Conservation (phyloP, 2,329 filamentous ascomycete species). For the Cadophora sp. region DNA sequence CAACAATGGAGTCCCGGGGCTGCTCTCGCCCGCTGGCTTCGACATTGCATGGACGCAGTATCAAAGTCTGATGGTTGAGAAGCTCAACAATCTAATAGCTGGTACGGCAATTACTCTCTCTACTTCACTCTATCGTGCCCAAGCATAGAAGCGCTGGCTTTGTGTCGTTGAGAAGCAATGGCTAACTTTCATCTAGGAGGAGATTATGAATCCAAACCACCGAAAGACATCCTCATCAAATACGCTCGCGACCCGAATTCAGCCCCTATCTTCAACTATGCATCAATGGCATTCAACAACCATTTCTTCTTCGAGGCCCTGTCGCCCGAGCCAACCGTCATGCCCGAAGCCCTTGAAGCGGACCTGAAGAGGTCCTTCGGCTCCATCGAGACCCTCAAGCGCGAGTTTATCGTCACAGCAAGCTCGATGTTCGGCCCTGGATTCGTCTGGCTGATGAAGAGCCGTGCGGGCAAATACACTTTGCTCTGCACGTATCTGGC, state of each 20-base stretch:
- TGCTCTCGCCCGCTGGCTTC: constrained; percentile 75
- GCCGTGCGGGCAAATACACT: constrained; percentile 56
- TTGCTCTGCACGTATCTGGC: constrained; percentile 91
- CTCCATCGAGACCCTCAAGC: constrained; percentile 80
- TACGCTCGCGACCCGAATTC: constrained; percentile 79
- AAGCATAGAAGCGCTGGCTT: background rate
- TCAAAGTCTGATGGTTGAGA: constrained; percentile 74
- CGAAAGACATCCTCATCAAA: constrained; percentile 73
- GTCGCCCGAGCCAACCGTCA: constrained; percentile 53
- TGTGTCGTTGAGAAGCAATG: background rate
- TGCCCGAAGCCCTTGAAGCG: constrained; percentile 61
- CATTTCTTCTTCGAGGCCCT: constrained; percentile 78
- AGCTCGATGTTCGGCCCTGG: constrained; percentile 94
- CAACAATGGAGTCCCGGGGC: constrained; percentile 64
- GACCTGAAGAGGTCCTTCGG: constrained; percentile 77
- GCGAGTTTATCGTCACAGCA: constrained; percentile 81
- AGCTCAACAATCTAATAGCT: constrained; percentile 75
- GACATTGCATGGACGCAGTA: constrained; percentile 83
- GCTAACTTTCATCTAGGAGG: constrained; percentile 33
- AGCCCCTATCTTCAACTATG: constrained; percentile 91
- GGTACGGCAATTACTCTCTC: constrained; percentile 60
- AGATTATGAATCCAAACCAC: constrained; percentile 31
- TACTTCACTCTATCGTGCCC: background rate
- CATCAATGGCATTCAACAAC: constrained; percentile 95
- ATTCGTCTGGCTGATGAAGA: constrained; percentile 89